Base-by-base conservation (phyloP, 2,329 filamentous ascomycete genomes). In the Graphilbum fragrans region DNA sequence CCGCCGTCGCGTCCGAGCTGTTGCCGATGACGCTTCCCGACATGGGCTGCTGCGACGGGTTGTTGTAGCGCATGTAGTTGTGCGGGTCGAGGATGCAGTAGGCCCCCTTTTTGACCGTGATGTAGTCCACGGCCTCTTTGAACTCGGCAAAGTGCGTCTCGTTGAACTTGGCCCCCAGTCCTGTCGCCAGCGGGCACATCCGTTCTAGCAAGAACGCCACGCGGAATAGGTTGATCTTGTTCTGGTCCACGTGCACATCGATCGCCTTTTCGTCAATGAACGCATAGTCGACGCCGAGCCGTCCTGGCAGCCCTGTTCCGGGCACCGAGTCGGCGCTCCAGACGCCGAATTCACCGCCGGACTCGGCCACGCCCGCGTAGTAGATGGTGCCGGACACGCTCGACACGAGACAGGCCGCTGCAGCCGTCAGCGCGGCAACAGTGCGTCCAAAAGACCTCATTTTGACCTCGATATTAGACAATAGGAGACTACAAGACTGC, bases 51-150 rank as follows among this genome's bases (percentile, higher is more conserved):
- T 58, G 56, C 17, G 59, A 64, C 2, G 68, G 68, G 48, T 72
- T 59, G 47, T 70, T 70, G 53, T 72, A 72, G 4, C 67, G 59
- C 68, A 71, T 71, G 50, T 71, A 69, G 51, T 69, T 71, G 55
- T 71, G 68, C 3, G 67, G 66, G 49, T 71, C 67, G 3, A 72
- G 53, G 44, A 72, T 66, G 10, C 59, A 61, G 46, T 71, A 58
- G 0, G 60, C 58, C 1, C 60, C 63, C 47, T 67, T 66, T 14
- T 59, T 67, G 25, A 59, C 50, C 2, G 67, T 71, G 47, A 71
- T 66, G 47, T 71, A 69, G 51, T 69, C 63, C 2, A 71, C 60
- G 0, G 68, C 64, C 35, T 65, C 53, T 44, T 66, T 61, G 50
- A 59, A 69, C 41, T 60, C 53, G 14, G 52, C 51, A 47, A 66